These are phyloP conservation scores for Lunularia cruciata DNA, from an alignment of 225 moss, liverwort and hornwort genomes.

Conservation along the genomic window DNA sequence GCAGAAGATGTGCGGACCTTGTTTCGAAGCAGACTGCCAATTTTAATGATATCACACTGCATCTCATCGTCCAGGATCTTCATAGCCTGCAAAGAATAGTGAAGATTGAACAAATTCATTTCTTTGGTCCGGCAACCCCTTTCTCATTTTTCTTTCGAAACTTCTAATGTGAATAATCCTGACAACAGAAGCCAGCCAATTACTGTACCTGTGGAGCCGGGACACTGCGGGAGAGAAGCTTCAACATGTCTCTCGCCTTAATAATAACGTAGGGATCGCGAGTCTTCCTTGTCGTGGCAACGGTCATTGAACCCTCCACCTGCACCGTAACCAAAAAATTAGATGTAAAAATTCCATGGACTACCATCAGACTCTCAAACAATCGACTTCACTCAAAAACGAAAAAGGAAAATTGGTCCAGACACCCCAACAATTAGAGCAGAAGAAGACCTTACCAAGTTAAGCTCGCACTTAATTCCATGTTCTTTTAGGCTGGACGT, in stretches of 20 bases:
- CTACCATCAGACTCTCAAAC: neutral
- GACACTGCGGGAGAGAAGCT: conserved; percentile 93
- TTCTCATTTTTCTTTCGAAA: neutral
- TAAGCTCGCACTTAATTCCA: conserved; percentile 70
- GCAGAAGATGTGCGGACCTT: too few relatives aligned
- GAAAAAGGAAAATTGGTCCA: too few relatives aligned
- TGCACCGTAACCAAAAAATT: conserved; percentile 24
- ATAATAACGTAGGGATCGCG: conserved; percentile 89
- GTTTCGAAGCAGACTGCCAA: conserved; percentile 82
- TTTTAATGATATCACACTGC: conserved; percentile 97
- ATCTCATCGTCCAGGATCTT: conserved; percentile 92
- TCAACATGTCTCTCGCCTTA: conserved; percentile 93
- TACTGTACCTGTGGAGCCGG: conserved; percentile 73
- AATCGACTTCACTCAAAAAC: too few relatives aligned
- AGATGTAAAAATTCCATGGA: neutral
- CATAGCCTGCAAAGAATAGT: conserved; percentile 56
- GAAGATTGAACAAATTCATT: neutral
- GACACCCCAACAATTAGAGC: too few relatives aligned
- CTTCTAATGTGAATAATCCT: neutral
- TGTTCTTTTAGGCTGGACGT: conserved; percentile 83
- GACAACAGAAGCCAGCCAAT: neutral
- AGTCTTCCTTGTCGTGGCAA: conserved; percentile 90
- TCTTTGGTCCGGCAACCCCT: neutral
- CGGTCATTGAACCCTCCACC: conserved; percentile 97
- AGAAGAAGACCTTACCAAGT: conserved; percentile 53